Percentiles rank a stretch among this genome's conserved stretches.
These are phyloP conservation scores for Eucalyptus leucophloia DNA, from an alignment of 345 rosid species.

Conservation along the genomic window DNA sequence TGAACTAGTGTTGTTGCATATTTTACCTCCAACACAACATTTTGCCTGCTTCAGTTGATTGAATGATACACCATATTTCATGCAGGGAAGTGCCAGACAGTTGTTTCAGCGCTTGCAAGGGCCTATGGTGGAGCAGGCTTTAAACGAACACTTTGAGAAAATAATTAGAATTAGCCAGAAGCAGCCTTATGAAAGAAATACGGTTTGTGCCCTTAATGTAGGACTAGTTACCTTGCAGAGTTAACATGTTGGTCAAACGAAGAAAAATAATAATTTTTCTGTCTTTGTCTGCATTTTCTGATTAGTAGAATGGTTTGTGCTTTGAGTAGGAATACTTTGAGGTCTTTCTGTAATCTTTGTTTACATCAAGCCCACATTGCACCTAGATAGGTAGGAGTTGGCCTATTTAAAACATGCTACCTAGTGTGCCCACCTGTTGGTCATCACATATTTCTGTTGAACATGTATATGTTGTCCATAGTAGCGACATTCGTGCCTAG, in stretches of 20 bases:
- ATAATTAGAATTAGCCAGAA: conserved; percentile 74
- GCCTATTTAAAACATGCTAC: neutral
- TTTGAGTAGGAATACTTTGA: neutral
- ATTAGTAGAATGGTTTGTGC: neutral
- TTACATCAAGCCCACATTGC: neutral
- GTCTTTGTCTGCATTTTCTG: neutral
- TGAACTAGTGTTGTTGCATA: neutral
- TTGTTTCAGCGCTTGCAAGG: conserved; percentile 94
- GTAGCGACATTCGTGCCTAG: neutral
- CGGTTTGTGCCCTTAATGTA: conserved; percentile 17
- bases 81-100: conserved; percentile 98
- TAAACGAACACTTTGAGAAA: conserved; percentile 93
- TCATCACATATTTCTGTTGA: neutral
- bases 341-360: neutral
- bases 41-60: neutral
- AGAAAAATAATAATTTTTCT: neutral
- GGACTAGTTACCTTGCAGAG: neutral
- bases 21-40: neutral
- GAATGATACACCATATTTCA: conserved; percentile 2
- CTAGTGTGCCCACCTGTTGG: neutral
- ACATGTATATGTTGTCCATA: neutral
- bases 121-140: conserved; percentile 89
- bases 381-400: neutral
- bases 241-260: neutral
- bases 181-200: conserved; percentile 41